Conservation (phyloP, 345 rosid species). For the Kernera saxatilis region DNA sequence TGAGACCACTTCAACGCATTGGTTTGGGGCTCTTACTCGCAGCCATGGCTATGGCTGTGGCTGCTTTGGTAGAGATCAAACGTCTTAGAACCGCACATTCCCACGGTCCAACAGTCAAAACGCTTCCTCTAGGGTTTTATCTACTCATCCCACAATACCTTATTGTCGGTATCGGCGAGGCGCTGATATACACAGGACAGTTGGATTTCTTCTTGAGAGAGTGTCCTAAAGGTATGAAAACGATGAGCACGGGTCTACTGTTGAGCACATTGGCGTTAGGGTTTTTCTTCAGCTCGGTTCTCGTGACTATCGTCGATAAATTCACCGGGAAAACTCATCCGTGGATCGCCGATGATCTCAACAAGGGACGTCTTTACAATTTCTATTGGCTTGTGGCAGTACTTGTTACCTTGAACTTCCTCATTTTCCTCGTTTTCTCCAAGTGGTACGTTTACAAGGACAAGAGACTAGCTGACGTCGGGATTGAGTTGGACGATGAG, state of each 20-base stretch:
- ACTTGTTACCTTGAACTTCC: conserved; percentile 55
- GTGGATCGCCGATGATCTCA: conserved; percentile 83
- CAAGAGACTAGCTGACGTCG: conserved; percentile 62
- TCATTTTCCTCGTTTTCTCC: conserved; percentile 51
- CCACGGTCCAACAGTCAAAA: conserved; percentile 36
- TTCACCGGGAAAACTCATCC: conserved; percentile 46
- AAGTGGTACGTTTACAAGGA: conserved; percentile 95
- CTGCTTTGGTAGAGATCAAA: conserved; percentile 66
- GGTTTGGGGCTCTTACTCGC: conserved; percentile 64
- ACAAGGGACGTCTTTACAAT: conserved; percentile 67
- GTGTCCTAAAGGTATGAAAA: conserved; percentile 98
- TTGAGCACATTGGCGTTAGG: conserved; percentile 86
- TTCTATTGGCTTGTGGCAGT: conserved; percentile 86
- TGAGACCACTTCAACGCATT: conserved; percentile 78
- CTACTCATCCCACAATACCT: conserved; percentile 80
- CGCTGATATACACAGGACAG: conserved; percentile 79
- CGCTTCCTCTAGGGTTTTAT: conserved; percentile 67
- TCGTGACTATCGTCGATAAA: conserved; percentile 71
- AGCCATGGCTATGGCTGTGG: conserved; percentile 55
- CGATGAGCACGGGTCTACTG: conserved; percentile 90
- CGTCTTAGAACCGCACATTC: conserved; percentile 45
- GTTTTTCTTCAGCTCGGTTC: conserved; percentile 68
- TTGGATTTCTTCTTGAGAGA: conserved; percentile 89
- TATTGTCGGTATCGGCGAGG: conserved; percentile 86
- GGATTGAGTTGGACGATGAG: conserved; percentile 64